Percentiles rank a stretch among this genome's conserved stretches.
These are phyloP conservation scores for Rhododendron vialii DNA, from an alignment of 148 eudicot genomes.

Conservation along the genomic window DNA sequence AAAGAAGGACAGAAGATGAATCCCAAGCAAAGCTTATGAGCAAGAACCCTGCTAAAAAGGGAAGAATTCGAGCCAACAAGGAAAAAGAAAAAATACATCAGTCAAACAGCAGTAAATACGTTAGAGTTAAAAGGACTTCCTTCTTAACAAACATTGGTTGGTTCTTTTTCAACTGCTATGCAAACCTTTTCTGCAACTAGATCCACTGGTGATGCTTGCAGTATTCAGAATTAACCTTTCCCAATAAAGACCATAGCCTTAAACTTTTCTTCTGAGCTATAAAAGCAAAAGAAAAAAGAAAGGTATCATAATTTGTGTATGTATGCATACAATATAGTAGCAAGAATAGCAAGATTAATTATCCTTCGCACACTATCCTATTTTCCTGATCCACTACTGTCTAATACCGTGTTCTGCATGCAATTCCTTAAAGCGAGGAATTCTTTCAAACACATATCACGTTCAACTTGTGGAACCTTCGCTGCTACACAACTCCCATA, in stretches of 20 bases:
- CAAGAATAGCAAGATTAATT: neutral
- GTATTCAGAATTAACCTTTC: neutral
- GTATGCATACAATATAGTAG: neutral
- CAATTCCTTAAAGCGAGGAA: constrained; percentile 71
- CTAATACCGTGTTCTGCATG: constrained; percentile 80
- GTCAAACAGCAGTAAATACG: neutral
- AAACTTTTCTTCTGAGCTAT: constrained; percentile 67
- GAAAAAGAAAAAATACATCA: neutral
- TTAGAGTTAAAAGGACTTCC: neutral
- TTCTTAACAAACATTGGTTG: neutral
- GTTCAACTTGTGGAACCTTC: constrained; percentile 88
- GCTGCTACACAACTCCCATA: constrained; percentile 89
- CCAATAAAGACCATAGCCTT: constrained; percentile 9
- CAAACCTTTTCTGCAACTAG: constrained; percentile 11
- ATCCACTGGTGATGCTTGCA: neutral
- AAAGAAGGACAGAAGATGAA: neutral
- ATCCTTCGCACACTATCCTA: neutral
- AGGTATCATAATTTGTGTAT: neutral
- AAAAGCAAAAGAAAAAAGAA: constrained; percentile 19
- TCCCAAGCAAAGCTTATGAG: constrained; percentile 5
- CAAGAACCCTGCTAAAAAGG: neutral
- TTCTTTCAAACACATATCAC: constrained; percentile 90
- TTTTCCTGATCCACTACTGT: neutral
- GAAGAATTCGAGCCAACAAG: neutral
- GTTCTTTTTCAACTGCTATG: constrained; percentile 1